Conservation (phyloP, 108 stramenopile genomes). For the Parmales sp. region DNA sequence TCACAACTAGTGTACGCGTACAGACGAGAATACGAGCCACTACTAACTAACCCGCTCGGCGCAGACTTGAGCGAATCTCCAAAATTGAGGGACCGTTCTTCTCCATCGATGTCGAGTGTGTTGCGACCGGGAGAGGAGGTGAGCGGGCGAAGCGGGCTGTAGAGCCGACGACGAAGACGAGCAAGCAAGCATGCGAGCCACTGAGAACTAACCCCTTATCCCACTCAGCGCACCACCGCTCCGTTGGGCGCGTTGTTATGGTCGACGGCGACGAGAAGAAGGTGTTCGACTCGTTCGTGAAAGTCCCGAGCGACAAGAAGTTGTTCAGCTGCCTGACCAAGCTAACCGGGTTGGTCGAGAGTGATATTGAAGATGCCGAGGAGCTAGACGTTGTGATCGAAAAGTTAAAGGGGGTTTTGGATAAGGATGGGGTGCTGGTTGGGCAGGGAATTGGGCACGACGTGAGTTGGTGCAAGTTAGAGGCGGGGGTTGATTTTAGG, state of each 20-base stretch:
- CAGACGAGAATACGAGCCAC: no score
- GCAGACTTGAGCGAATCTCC: background rate
- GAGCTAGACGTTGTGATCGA: slow-evolving; percentile 26
- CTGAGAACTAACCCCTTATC: slow-evolving; percentile 16
- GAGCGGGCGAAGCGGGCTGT: slow-evolving; percentile 28
- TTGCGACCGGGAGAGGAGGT: slow-evolving; percentile 36
- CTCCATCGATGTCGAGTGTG: slow-evolving; percentile 47
- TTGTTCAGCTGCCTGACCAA: slow-evolving; percentile 37
- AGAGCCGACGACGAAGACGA: no score
- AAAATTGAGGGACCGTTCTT: slow-evolving; percentile 29
- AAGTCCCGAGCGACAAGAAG: slow-evolving; percentile 22
- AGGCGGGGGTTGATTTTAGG: slow-evolving; percentile 30
- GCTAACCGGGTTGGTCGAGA: slow-evolving; percentile 37
- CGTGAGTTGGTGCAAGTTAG: slow-evolving; percentile 37
- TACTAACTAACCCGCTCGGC: background rate
- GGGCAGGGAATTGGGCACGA: slow-evolving; percentile 43
- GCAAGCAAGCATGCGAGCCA: slow-evolving; percentile 21
- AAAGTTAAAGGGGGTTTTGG: slow-evolving; percentile 20
- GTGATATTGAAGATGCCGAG: slow-evolving; percentile 25
- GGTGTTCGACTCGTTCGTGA: slow-evolving; percentile 26
- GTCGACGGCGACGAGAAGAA: slow-evolving; percentile 32
- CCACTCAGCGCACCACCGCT: slow-evolving; percentile 25
- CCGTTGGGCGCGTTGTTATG: slow-evolving; percentile 37
- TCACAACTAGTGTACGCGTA: no score
- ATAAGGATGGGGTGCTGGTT: slow-evolving; percentile 35